Conservation (phyloP, 2,329 filamentous ascomycete species). For the Lachnellula cervina region DNA sequence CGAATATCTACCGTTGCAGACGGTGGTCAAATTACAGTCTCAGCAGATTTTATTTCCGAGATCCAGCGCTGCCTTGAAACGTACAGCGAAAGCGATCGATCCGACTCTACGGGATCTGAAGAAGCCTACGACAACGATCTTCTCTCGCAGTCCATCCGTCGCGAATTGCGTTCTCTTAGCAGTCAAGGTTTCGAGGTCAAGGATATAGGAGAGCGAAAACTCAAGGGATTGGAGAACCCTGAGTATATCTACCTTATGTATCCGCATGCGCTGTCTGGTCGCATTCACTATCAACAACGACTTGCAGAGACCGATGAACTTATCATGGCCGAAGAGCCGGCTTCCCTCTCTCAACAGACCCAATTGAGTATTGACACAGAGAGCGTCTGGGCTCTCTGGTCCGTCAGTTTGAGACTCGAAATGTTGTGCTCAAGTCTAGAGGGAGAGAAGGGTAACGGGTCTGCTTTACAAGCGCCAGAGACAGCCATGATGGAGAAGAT, state of each 20-base stretch:
- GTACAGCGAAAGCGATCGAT: conserved; percentile 78
- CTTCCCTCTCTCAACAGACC: conserved; percentile 57
- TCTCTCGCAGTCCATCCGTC: conserved; percentile 71
- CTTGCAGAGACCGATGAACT: conserved; percentile 33
- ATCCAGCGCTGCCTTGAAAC: conserved; percentile 86
- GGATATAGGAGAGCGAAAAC: conserved; percentile 87
- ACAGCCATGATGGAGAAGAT: conserved; percentile 74
- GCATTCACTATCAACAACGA: conserved; percentile 61
- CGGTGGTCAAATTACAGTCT: conserved; percentile 94
- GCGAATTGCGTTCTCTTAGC: conserved; percentile 79
- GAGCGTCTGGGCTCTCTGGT: conserved; percentile 77
- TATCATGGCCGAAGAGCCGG: conserved; percentile 42
- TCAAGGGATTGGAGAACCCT: conserved; percentile 96
- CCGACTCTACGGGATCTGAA: conserved; percentile 63
- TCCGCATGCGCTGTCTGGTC: conserved; percentile 78
- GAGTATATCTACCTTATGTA: conserved; percentile 95
- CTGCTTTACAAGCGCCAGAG: conserved; percentile 70
- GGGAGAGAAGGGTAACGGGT: conserved; percentile 47
- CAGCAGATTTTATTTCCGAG: conserved; percentile 93
- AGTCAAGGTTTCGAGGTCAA: conserved; percentile 96
- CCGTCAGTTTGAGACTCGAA: conserved; percentile 80
- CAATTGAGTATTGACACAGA: conserved; percentile 76
- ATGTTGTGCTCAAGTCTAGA: conserved; percentile 91
- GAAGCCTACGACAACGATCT: conserved; percentile 72
- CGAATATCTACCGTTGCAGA: conserved; percentile 93